Evolutionary conservation across 441 rosid genomes (phyloP), one percentile per base, ranked within the genome.

Genomic region (Corymbia calophylla): DNA sequence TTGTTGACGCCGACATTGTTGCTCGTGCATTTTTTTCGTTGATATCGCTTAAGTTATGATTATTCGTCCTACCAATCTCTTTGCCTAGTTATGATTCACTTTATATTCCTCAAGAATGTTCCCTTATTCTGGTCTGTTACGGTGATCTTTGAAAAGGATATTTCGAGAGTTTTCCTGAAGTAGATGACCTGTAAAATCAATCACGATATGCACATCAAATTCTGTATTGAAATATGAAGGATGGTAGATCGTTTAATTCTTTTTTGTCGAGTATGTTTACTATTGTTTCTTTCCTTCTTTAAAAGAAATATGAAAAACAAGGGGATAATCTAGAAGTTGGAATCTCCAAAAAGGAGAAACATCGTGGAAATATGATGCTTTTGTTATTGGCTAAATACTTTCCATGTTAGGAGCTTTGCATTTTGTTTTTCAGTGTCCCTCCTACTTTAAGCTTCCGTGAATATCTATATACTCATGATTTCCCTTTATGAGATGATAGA

Each of bases 1-100:
- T 96, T 7, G 97, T 95, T 31, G 97, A 96, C 87, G 95, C 97
- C 29, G 97, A 96, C 87, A 23, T 96, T 48, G 91, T 95, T 14
- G 95, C 99, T 94, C 97, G 96, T 39, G 98, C 95, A 94, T 60
- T 51, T 87, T 87, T 86, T 48, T 86, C 27, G 49, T 17, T 53
- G 77, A 47, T 35, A 35, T 21, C 29, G 23, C 35, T 68, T 49
- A n/a, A 66, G 55, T 51, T 23, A 19, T 51, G 55, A 21, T 87
- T 32, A 8, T 18, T 19, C 27, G 11, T 62, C 49, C 8, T 88
- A 27, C 18, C 16, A 47, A 39, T 25, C n/a, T 66, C 23, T 18
- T n/a, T 44, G 9, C 16, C 8, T n/a, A 27, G 68, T 51, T 86
- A 39, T 44, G 31, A 8, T 5, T 49, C 51, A 25, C 58, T 14